Conservation (phyloP, 1,284 basidiomycete species). For the Sphagnurus paluster region DNA sequence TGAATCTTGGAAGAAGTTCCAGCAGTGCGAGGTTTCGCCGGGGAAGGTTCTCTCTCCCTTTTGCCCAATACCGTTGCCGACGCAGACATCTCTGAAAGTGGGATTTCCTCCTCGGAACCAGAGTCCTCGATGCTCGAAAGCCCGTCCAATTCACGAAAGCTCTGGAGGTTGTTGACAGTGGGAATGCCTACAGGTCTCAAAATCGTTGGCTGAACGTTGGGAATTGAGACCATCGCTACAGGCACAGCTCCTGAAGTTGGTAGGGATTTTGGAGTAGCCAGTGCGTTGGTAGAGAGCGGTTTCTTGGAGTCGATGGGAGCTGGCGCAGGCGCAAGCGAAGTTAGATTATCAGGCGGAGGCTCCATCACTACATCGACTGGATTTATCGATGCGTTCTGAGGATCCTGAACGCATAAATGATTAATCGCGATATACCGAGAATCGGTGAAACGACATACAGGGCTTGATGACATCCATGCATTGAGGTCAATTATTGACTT, state of each 20-base stretch:
- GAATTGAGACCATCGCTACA: neutral
- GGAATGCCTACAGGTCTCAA: neutral
- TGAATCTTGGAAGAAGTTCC: neutral
- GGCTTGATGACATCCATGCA: slow-evolving; percentile 38
- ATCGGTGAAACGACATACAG: slow-evolving; percentile 18
- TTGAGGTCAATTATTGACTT: slow-evolving; percentile 40
- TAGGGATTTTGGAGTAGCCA: no score
- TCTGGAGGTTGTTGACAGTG: neutral
- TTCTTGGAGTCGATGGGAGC: no score
- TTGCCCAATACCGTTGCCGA: slow-evolving; percentile 14
- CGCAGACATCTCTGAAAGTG: slow-evolving; percentile 26
- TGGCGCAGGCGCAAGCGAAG: no score
- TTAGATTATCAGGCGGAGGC: no score
- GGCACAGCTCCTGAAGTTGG: neutral
- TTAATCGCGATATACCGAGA: neutral
- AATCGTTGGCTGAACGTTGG: neutral
- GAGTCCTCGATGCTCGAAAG: slow-evolving; percentile 20
- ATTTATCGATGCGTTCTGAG: neutral
- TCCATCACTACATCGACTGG: no score
- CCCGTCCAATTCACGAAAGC: neutral
- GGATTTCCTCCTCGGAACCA: slow-evolving; percentile 31
- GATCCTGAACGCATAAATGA: neutral
- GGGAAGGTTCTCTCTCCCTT: slow-evolving; percentile 14
- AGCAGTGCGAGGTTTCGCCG: neutral
- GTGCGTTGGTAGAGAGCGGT: no score